Percentiles rank a stretch among this genome's conserved stretches.
Conservation (phyloP, 768 basidiomycete species). For the Coprinopsis sp. region DNA sequence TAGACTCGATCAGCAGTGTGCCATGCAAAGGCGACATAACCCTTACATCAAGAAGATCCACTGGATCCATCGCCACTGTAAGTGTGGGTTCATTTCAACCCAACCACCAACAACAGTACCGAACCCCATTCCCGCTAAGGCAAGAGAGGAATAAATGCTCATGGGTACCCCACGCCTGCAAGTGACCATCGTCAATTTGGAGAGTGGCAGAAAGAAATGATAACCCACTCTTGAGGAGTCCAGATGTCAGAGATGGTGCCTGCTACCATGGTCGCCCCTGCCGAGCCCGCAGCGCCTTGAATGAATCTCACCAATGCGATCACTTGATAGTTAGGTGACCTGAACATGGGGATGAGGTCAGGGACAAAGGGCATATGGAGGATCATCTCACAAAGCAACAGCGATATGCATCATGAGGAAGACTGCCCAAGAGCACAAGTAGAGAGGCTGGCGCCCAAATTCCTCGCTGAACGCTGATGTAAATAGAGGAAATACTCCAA, state of each 20-base stretch:
- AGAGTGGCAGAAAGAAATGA: neutral
- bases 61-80: slow-evolving; percentile 82
- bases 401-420: slow-evolving; percentile 49
- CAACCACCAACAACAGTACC: slow-evolving; percentile 64
- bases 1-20: neutral
- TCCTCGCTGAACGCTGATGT: slow-evolving; percentile 72
- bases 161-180: slow-evolving; percentile 68
- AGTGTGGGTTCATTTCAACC: slow-evolving; percentile 52
- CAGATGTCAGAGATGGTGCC: slow-evolving; percentile 69
- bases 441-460: slow-evolving; percentile 60
- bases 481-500: slow-evolving; percentile 58
- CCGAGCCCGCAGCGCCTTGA: slow-evolving; percentile 63
- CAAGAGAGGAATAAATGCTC: slow-evolving; percentile 59
- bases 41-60: slow-evolving; percentile 70
- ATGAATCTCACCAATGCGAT: slow-evolving; percentile 57
- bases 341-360: slow-evolving; percentile 15
- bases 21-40: neutral
- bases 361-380: slow-evolving; percentile 16
- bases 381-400: slow-evolving; percentile 35
- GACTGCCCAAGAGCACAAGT: slow-evolving; percentile 44
- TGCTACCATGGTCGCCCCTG: slow-evolving; percentile 64
- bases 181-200: neutral
- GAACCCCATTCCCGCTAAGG: slow-evolving; percentile 56
- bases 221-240: slow-evolving; percentile 47
- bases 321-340: slow-evolving; percentile 46